Percentiles rank a stretch among this genome's conserved stretches.
Evolutionary conservation across 2,329 filamentous ascomycete species (phyloP).

Genomic region (Stemphylium lycopersici): DNA sequence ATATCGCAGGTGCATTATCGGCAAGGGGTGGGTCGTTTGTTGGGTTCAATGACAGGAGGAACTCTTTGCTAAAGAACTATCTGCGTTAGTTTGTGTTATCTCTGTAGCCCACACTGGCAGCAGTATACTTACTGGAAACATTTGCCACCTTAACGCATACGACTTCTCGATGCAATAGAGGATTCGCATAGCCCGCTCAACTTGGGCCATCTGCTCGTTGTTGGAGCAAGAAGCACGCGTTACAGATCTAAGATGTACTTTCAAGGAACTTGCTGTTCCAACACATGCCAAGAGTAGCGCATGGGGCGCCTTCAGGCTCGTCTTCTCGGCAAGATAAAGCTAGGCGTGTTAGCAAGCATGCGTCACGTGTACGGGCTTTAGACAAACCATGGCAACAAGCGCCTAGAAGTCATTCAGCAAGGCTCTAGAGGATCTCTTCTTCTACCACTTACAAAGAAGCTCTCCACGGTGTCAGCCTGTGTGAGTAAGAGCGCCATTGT

Average conservation of each 20-base stretch:
- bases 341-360: not conserved
- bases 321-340: constrained; percentile 1
- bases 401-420: not conserved
- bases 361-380: not conserved
- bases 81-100: not conserved
- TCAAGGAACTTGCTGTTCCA: not conserved
- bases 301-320: not conserved
- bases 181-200: not conserved
- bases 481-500: not conserved
- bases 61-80: not conserved
- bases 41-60: not conserved
- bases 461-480: not conserved
- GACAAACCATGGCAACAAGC: not conserved
- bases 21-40: no score
- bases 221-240: not conserved
- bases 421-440: no score
- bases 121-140: not conserved
- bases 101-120: not conserved
- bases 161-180: constrained; percentile 6
- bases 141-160: constrained; percentile 4
- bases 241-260: not conserved
- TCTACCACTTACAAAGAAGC: not conserved
- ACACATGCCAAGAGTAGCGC: not conserved
- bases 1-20: not conserved
- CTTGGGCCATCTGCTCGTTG: not conserved